Evolutionary conservation across 495 filamentous ascomycete species (phyloP), one percentile per base, ranked within the genome.

Genomic region (Apodospora peruviana): DNA sequence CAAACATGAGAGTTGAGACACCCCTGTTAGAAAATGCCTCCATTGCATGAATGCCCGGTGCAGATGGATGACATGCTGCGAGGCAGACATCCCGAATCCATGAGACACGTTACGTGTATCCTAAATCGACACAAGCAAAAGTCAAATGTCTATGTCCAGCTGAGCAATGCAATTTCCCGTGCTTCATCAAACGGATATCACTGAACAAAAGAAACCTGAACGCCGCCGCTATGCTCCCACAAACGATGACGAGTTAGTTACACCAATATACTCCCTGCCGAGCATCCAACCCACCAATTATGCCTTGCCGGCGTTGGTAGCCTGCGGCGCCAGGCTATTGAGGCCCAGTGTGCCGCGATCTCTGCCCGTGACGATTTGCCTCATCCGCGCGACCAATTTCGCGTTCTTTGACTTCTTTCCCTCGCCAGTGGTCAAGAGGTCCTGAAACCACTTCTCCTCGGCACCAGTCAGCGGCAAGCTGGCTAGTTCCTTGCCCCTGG

Each of bases 381-480:
- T 71, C 82, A 88, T 82, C 65, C 84, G 74, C 22, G 86, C 70
- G 0, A 86, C 84, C 50, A 88, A 84, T 55, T 72, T 83, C 1
- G 85, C 78, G 0, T 78, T 81, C 43, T 75, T 77, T 1, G 82
- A 60, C n/a, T 69, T 70, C 50, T 71, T 79, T 8, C 82, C 85
- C 39, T 77, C 80, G 14, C 84, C 84, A 22, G 72, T 68, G 7
- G 77, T 65, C 29, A 93, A 58, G 45, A 73, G 79, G 14, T 83
- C 76, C 45, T 80, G 78, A 45, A 91, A 81, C 87, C 87, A 91
- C 35, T 62, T 53, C 59, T 88, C 86, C 65, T 93, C 88, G 29
- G 78, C 71, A 5, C 71, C 68, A 45, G 76, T 78, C 22, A 90
- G 76, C 3, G 87, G 85, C 51, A 90, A 65, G 51, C 80, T 82